Conservation (phyloP, 345 rosid species). For the Camelina neglecta region DNA sequence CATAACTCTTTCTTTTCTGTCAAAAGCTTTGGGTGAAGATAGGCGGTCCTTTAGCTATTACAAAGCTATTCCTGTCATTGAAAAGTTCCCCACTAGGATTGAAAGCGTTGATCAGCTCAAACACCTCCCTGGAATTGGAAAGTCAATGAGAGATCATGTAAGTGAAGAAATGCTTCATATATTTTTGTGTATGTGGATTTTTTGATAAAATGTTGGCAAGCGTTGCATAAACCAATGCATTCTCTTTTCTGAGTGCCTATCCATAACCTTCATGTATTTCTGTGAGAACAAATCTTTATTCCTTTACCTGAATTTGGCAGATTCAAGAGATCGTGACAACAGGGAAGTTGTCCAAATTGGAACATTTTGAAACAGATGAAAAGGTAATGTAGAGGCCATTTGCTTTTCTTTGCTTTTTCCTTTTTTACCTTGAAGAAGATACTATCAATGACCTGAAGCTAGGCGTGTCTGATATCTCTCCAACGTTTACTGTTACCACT, state of each 20-base stretch:
- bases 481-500: not conserved
- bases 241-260: not conserved
- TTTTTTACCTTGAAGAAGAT: not conserved
- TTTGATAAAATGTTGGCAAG: constrained; percentile 15
- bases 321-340: constrained; percentile 92
- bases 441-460: constrained; percentile 23
- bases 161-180: constrained; percentile 41
- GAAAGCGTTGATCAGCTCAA: constrained; percentile 85
- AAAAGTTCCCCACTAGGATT: constrained; percentile 83
- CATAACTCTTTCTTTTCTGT: constrained; percentile 26
- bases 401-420: not conserved
- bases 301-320: constrained; percentile 48
- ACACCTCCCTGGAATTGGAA: constrained; percentile 87
- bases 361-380: constrained; percentile 93
- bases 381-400: constrained; percentile 57
- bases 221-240: not conserved
- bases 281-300: constrained; percentile 5
- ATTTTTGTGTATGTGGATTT: not conserved
- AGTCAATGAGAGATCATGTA: constrained; percentile 96
- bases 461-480: not conserved
- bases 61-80: constrained; percentile 87
- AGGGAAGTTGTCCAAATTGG: constrained; percentile 87
- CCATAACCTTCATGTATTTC: not conserved
- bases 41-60: constrained; percentile 91
- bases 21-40: constrained; percentile 92